Conservation (phyloP, 441 rosid genomes). For the Jatropha podagrica region DNA sequence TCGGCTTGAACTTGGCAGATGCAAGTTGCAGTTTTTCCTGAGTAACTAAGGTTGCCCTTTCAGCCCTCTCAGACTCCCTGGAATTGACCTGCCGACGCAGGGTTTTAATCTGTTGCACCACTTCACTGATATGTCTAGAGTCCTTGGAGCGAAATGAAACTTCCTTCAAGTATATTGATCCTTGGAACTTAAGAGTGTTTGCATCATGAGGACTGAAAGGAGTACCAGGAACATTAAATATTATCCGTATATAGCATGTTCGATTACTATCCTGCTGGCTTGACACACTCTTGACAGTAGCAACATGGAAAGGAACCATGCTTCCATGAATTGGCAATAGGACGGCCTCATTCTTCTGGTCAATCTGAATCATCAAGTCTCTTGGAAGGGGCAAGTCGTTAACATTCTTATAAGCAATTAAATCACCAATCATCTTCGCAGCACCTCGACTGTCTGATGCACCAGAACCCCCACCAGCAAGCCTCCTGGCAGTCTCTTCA, state of each 20-base stretch:
- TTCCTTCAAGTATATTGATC: constrained; percentile 59
- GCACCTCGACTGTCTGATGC: constrained; percentile 55
- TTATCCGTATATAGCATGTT: constrained; percentile 65
- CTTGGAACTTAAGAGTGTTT: constrained; percentile 43
- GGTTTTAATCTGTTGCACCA: constrained; percentile 55
- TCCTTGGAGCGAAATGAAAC: constrained; percentile 70
- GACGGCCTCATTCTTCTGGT: constrained; percentile 79
- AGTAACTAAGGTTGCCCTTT: constrained; percentile 84
- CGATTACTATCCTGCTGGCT: constrained; percentile 83
- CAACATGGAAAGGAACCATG: constrained; percentile 71
- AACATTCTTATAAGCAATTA: constrained; percentile 77
- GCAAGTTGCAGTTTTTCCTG: constrained; percentile 85
- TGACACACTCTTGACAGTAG: constrained; percentile 64
- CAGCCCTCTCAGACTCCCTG: constrained; percentile 85
- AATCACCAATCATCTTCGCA: constrained; percentile 45
- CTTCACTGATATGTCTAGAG: constrained; percentile 63
- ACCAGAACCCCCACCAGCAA: constrained; percentile 68
- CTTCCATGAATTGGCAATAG: constrained; percentile 68
- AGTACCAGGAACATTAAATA: constrained; percentile 63
- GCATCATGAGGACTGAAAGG: constrained; percentile 58
- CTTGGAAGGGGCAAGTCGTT: constrained; percentile 70
- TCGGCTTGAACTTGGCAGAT: constrained; percentile 62
- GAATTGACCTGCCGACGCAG: constrained; percentile 59
- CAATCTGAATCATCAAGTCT: constrained; percentile 71
- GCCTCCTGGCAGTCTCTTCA: constrained; percentile 87